Conservation (phyloP, 2,329 filamentous ascomycete genomes). For the Fusarium decemcellulare region DNA sequence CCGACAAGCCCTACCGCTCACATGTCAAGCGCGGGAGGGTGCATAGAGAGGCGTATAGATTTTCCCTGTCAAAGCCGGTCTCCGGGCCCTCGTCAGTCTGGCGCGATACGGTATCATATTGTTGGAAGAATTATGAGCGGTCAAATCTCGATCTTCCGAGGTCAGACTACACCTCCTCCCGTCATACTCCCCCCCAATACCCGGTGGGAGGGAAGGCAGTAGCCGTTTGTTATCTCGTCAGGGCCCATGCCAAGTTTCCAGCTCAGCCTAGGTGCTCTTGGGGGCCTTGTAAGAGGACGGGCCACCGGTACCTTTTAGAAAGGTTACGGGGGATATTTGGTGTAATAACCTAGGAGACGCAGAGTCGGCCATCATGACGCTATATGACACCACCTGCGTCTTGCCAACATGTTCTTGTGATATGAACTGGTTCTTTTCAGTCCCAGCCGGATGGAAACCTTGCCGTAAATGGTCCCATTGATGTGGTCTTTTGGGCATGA, state of each 20-base stretch:
- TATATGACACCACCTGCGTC: conserved; percentile 38
- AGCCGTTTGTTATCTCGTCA: conserved; percentile 31
- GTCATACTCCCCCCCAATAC: background rate
- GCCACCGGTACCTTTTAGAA: conserved; percentile 16
- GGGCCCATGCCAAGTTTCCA: conserved; percentile 31
- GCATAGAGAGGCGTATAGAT: conserved; percentile 39
- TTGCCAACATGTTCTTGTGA: conserved; percentile 9
- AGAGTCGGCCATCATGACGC: conserved; percentile 35
- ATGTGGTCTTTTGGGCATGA: conserved; percentile 27
- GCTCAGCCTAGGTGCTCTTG: conserved; percentile 20
- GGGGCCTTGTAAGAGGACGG: conserved; percentile 27
- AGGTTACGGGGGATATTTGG: conserved; percentile 26
- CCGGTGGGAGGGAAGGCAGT: conserved; percentile 14
- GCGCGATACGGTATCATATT: conserved; percentile 39
- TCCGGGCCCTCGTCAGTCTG: conserved; percentile 32
- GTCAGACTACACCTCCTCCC: conserved; percentile 18
- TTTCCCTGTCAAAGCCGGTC: conserved; percentile 18
- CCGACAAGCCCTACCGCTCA: conserved; percentile 46
- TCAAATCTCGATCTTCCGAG: conserved; percentile 33
- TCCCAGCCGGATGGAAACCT: conserved; percentile 31
- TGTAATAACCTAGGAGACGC: conserved; percentile 19
- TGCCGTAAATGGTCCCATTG: conserved; percentile 28
- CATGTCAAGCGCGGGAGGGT: conserved; percentile 46
- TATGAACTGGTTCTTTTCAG: conserved; percentile 22
- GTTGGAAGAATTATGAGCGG: conserved; percentile 27